Conservation (phyloP, 2,329 filamentous ascomycete species). For the Calonectria hawksworthii region DNA sequence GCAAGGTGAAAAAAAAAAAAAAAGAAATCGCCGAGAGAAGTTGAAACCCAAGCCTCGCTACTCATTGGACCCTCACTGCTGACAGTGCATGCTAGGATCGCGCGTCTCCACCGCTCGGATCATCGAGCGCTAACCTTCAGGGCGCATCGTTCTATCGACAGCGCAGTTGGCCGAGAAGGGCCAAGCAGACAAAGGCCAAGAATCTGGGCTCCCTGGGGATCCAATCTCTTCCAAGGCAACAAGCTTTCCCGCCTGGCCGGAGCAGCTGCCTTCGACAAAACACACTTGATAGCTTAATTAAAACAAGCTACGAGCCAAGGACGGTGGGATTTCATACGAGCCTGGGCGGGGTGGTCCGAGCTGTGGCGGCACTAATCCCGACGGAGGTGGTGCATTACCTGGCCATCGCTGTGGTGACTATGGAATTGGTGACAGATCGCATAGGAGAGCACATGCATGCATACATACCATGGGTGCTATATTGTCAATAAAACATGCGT, state of each 20-base stretch:
- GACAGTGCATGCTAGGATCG: background rate
- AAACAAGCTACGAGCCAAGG: slow-evolving; percentile 3
- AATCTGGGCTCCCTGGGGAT: background rate
- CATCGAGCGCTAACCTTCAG: background rate
- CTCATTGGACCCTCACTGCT: background rate
- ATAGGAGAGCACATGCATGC: background rate
- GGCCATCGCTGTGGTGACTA: background rate
- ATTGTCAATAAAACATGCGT: background rate
- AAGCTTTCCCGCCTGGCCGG: background rate
- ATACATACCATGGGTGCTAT: background rate
- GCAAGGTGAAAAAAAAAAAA: background rate
- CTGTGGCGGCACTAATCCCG: no score
- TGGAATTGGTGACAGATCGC: background rate
- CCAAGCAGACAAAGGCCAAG: background rate
- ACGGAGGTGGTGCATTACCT: background rate
- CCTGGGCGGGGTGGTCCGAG: background rate
- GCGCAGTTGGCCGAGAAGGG: background rate
- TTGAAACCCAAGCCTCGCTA: background rate
- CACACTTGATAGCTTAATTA: background rate
- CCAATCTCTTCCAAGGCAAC: background rate
- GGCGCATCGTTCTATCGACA: background rate
- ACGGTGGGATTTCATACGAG: background rate
- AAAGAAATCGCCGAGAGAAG: background rate
- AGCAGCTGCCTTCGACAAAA: background rate
- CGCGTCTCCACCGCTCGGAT: background rate